Percentiles rank a stretch among this genome's conserved stretches.
Conservation (phyloP, 2,329 filamentous ascomycete genomes). For the Trichoderma atrobrunneum region DNA sequence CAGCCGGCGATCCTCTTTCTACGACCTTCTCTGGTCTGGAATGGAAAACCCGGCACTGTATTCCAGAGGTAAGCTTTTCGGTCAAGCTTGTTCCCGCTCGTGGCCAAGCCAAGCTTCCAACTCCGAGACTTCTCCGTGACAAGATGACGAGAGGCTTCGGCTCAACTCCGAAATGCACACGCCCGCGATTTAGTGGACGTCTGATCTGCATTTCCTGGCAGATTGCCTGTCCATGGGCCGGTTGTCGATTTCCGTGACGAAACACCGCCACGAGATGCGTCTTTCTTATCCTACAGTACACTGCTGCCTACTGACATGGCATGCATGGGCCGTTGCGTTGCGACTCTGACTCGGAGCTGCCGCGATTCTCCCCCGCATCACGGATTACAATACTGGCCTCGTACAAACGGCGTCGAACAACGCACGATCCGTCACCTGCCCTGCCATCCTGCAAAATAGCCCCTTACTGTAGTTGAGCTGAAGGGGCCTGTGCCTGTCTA, state of each 20-base stretch:
- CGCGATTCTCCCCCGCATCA: not conserved
- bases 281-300: not conserved
- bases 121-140: constrained; percentile 7
- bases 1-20: not conserved
- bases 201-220: not conserved
- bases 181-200: not conserved
- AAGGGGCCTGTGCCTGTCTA: not conserved
- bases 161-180: not conserved
- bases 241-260: not conserved
- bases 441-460: not conserved
- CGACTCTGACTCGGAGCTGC: not conserved
- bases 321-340: not conserved
- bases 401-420: not conserved
- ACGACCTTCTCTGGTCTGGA: not conserved
- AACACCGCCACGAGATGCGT: not conserved
- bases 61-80: not conserved
- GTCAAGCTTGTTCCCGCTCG: not conserved
- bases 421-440: not conserved
- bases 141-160: not conserved
- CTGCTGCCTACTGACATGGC: not conserved
- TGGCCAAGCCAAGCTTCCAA: not conserved
- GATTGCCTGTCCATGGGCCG: not conserved
- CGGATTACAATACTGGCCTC: not conserved
- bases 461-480: not conserved
- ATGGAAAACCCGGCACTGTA: not conserved